Evolutionary conservation across 2,329 filamentous ascomycete species (phyloP).

Genomic region (Venturia oleaginea): DNA sequence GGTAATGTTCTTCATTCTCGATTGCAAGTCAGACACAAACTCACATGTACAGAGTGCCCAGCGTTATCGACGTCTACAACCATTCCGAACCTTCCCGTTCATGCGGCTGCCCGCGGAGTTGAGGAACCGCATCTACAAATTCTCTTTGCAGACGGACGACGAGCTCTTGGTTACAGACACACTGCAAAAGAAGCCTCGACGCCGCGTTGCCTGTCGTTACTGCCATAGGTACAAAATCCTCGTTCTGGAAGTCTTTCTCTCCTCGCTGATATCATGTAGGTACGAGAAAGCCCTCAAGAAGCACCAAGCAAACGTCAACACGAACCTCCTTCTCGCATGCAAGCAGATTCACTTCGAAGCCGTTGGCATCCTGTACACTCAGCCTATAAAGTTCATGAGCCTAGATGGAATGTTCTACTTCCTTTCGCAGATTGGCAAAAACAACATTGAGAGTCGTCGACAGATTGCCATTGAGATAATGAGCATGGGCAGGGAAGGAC

Average conservation of each 20-base stretch:
- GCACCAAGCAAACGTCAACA: background rate
- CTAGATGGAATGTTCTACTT: background rate
- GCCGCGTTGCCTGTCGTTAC: background rate
- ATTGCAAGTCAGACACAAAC: background rate
- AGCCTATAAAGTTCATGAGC: background rate
- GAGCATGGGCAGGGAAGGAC: background rate
- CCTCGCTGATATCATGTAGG: background rate
- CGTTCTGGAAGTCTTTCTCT: background rate
- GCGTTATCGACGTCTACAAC: background rate
- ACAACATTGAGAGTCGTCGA: background rate
- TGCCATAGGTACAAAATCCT: background rate
- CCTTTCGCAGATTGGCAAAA: background rate
- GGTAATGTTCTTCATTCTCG: background rate
- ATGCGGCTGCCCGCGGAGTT: background rate
- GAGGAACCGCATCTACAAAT: background rate
- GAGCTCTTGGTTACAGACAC: background rate
- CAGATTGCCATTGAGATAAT: background rate
- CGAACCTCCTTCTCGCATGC: background rate
- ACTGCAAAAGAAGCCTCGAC: background rate
- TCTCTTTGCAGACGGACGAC: background rate
- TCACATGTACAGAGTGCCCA: background rate
- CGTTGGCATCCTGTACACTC: background rate
- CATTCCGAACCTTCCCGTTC: background rate
- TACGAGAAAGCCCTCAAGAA: background rate
- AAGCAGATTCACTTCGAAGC: background rate